Base-by-base conservation (phyloP, 2,329 filamentous ascomycete species). In the Penicillium sp. region DNA sequence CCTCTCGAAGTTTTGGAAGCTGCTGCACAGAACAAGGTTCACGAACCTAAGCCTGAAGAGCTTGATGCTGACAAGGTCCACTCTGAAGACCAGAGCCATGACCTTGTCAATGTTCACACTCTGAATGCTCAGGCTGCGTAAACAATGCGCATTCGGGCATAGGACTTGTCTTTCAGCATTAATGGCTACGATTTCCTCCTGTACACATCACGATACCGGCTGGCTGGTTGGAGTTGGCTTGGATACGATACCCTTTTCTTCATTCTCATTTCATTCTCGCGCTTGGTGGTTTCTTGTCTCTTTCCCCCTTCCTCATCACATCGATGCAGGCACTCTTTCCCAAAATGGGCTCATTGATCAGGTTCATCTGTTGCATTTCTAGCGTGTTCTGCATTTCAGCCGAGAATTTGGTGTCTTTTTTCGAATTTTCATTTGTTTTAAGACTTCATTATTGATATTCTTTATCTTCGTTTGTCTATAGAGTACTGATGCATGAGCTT, bases 371-470 rank as follows among this genome's bases (percentile, higher is more conserved):
- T 45, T 46, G 40, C 41, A 41, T 50, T 40, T 51, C 27, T 45
- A 47, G 51, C 51, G 43, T 49, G 29, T 15, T 53, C 25, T 48
- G 31, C 51, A 53, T 47, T 41, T 22, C 8, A 50, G 25, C 48
- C 12, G n/a, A 48, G 11, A 6, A 12, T 2, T 25, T 52, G 22
- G 23, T 20, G 20, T 41, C n/a, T 15, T 14, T 44, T 25, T 31
- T 23, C 8, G 12, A 20, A 18, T n/a, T 27, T 6, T 50, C 11
- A 9, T 4, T 22, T 42, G 11, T 9, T 31, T 29, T 8, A 15
- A 40, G 12, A 15, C 18, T 18, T 44, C 27, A n/a, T 11, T 18
- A 15, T 4, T 22, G 2, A 31, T 20, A 9, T 43, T 31, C 25
- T 3, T 29, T 7, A n/a, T n/a, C 7, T 8, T 27, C 14, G 8